Percentiles rank a stretch among this genome's conserved stretches.
Conservation (phyloP, 441 rosid genomes). For the Geranium incanum region DNA sequence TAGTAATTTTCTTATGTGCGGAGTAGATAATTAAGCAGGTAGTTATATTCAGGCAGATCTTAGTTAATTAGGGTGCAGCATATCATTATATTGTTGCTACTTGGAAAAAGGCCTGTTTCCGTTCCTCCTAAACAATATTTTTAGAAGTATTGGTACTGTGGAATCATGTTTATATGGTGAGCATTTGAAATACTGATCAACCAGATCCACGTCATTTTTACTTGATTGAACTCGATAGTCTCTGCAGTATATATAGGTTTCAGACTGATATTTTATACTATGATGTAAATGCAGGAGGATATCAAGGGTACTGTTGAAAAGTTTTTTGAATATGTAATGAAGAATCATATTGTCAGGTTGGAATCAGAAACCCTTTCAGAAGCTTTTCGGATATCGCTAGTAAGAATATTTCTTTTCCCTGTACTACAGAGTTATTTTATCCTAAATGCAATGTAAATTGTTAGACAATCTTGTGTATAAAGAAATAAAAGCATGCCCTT, state of each 20-base stretch:
- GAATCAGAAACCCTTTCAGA: slow-evolving; percentile 47
- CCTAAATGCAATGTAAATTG: not conserved
- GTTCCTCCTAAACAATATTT: no score
- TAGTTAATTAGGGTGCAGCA: no score
- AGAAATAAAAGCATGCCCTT: not conserved
- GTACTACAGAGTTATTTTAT: not conserved
- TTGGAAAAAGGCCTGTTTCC: no score
- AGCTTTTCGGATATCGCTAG: slow-evolving; percentile 88
- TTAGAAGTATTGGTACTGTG: not conserved
- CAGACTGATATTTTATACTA: slow-evolving; percentile 12
- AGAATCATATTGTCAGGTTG: slow-evolving; percentile 47
- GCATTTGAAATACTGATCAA: not conserved
- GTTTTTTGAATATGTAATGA: slow-evolving; percentile 67
- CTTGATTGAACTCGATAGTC: not conserved
- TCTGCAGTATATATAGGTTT: not conserved
- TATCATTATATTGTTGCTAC: no score
- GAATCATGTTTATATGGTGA: no score
- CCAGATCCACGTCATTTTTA: not conserved
- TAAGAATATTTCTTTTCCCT: slow-evolving; percentile 29
- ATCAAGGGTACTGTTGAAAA: slow-evolving; percentile 46
- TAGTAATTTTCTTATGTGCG: no score
- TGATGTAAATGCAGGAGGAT: slow-evolving; percentile 53
- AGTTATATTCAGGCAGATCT: no score
- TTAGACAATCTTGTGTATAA: not conserved
- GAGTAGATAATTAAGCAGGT: no score